Percentiles rank a stretch among this genome's conserved stretches.
phyloP scores from a whole-genome alignment of 2,329 filamentous ascomycete genomes.

The Nemania abortiva region DNA sequence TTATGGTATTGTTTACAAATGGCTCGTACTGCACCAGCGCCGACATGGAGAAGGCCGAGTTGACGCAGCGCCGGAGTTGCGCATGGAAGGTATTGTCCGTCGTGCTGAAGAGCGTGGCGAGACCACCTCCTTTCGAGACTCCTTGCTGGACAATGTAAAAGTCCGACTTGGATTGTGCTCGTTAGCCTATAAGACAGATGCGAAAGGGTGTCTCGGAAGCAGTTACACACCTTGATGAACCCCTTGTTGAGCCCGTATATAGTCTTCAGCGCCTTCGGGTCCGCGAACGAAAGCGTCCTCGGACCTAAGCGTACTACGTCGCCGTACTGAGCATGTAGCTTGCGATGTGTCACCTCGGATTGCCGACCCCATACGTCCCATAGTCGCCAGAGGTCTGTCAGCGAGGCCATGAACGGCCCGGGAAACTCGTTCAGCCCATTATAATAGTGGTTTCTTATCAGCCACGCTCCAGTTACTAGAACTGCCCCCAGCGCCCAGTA shows the following conservation, averaged over 20 bases:
- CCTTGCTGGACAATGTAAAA: constrained; percentile 86
- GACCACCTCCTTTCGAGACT: constrained; percentile 73
- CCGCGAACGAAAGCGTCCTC: constrained; percentile 78
- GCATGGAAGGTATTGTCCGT: constrained; percentile 81
- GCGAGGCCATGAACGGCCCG: constrained; percentile 75
- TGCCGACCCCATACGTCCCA: constrained; percentile 73
- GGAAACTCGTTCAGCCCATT: constrained; percentile 77
- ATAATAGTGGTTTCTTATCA: constrained; percentile 63
- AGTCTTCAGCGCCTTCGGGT: constrained; percentile 77
- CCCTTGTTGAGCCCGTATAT: constrained; percentile 89
- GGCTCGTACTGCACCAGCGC: constrained; percentile 83
- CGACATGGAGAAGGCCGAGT: constrained; percentile 82
- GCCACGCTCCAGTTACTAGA: constrained; percentile 54
- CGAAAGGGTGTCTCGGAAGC: not conserved
- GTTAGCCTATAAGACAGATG: constrained; percentile 25
- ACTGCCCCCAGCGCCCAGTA: constrained; percentile 59
- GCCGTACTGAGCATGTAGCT: constrained; percentile 77
- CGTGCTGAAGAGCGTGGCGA: constrained; percentile 82
- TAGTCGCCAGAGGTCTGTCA: constrained; percentile 81
- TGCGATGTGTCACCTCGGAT: constrained; percentile 75
- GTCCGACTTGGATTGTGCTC: constrained; percentile 64
- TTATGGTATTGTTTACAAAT: constrained; percentile 80
- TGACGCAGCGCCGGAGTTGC: constrained; percentile 79
- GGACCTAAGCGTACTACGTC: constrained; percentile 81
- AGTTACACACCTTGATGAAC: constrained; percentile 73